phyloP scores from a whole-genome alignment of 2,329 filamentous ascomycete genomes.

The Alternaria arborescens region DNA sequence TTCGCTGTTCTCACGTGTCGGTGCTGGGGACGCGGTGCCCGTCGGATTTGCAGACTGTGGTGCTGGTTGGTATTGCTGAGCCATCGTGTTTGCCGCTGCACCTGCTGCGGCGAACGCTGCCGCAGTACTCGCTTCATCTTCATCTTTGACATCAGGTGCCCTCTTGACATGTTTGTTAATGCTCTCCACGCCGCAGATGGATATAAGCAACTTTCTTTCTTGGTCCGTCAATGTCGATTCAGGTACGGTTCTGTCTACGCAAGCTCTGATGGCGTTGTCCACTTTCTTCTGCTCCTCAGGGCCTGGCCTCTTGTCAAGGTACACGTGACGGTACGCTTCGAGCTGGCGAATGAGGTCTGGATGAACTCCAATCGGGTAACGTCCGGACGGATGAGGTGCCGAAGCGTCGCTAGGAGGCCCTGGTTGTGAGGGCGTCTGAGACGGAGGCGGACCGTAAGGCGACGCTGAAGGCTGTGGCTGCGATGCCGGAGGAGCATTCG shows the following conservation, averaged over 20 bases:
- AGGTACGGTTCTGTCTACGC: slow-evolving; percentile 38
- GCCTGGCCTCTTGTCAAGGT: slow-evolving; percentile 34
- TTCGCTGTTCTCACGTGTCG: slow-evolving; percentile 17
- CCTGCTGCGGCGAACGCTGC: slow-evolving; percentile 48
- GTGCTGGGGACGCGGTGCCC: slow-evolving; percentile 10
- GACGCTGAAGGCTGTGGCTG: slow-evolving; percentile 18
- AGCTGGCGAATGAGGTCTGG: slow-evolving; percentile 44
- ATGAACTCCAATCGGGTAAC: slow-evolving; percentile 41
- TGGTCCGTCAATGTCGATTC: slow-evolving; percentile 32
- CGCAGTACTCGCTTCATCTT: slow-evolving; percentile 37
- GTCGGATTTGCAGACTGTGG: slow-evolving; percentile 9
- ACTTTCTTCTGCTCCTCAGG: slow-evolving; percentile 40
- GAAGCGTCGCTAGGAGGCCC: slow-evolving; percentile 11
- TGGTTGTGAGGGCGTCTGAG: slow-evolving; percentile 17
- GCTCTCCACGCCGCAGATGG: slow-evolving; percentile 36
- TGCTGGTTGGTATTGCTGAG: slow-evolving; percentile 5
- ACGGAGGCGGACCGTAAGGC: slow-evolving; percentile 21
- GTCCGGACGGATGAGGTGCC: slow-evolving; percentile 36
- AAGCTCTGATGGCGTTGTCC: slow-evolving; percentile 46
- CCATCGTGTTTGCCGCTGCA: slow-evolving; percentile 35
- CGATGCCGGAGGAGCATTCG: slow-evolving; percentile 22
- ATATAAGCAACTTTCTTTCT: slow-evolving; percentile 35
- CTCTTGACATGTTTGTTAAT: slow-evolving; percentile 28
- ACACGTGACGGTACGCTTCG: slow-evolving; percentile 46
- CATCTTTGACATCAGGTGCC: slow-evolving; percentile 19